Conservation (phyloP, 2,329 filamentous ascomycete species). For the Hymenoscyphus linearis region DNA sequence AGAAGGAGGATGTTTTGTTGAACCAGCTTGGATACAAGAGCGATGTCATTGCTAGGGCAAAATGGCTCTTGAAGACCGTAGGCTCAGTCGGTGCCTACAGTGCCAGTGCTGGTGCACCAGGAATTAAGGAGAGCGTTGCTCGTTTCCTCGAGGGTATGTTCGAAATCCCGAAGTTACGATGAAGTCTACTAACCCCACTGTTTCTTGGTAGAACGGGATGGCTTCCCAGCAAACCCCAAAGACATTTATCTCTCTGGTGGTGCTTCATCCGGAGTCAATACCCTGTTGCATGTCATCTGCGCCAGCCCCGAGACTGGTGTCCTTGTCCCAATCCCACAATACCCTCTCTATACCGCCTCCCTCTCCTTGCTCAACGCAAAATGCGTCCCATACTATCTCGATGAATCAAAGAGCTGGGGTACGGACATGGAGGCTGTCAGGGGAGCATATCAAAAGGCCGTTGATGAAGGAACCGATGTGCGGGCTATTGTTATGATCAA, state of each 20-base stretch:
- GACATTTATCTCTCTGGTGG: conserved; percentile 89
- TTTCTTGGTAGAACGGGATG: conserved; percentile 63
- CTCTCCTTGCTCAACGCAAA: conserved; percentile 78
- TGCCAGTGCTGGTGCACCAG: conserved; percentile 81
- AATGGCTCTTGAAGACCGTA: conserved; percentile 72
- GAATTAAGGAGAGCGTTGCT: conserved; percentile 83
- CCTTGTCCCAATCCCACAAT: conserved; percentile 93
- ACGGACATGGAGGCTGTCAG: conserved; percentile 79
- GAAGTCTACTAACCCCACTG: conserved; percentile 31
- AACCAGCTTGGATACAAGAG: conserved; percentile 77
- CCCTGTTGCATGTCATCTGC: conserved; percentile 85
- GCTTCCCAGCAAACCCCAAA: conserved; percentile 72
- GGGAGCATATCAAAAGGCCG: conserved; percentile 66
- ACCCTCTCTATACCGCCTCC: conserved; percentile 94
- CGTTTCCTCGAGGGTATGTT: conserved; percentile 80
- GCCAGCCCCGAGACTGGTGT: conserved; percentile 71
- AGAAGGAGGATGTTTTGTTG: conserved; percentile 75
- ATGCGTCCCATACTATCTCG: conserved; percentile 89
- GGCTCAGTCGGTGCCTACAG: conserved; percentile 96
- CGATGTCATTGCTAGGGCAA: conserved; percentile 82
- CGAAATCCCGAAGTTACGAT: conserved; percentile 63
- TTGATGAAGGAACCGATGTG: conserved; percentile 73
- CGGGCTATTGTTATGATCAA: conserved; percentile 96
- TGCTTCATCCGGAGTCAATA: conserved; percentile 92
- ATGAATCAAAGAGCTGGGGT: conserved; percentile 81